Conservation (phyloP, 2,329 filamentous ascomycete species). For the Aspergillus hiratsukae region DNA sequence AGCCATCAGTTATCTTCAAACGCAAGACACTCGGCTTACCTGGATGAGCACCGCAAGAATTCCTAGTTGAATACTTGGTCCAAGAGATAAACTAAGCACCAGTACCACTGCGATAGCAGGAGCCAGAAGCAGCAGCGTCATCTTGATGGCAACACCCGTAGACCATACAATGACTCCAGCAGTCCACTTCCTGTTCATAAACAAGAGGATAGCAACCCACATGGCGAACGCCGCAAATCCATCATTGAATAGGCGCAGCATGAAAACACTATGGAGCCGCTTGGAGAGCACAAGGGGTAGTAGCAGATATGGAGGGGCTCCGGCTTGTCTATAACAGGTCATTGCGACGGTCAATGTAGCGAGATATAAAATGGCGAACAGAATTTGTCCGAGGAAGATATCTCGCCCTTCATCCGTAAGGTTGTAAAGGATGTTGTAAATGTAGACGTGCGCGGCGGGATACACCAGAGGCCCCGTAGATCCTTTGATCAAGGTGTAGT, state of each 20-base stretch:
- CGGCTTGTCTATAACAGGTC: slow-evolving; percentile 61
- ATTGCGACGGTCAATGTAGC: slow-evolving; percentile 71
- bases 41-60: slow-evolving; percentile 74
- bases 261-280: slow-evolving; percentile 85
- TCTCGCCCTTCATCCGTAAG: slow-evolving; percentile 72
- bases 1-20: not conserved
- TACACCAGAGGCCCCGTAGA: slow-evolving; percentile 93
- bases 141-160: slow-evolving; percentile 84
- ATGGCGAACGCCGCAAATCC: slow-evolving; percentile 81
- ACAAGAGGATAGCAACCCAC: slow-evolving; percentile 73
- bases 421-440: slow-evolving; percentile 74
- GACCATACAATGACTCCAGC: slow-evolving; percentile 69
- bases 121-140: slow-evolving; percentile 78
- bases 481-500: slow-evolving; percentile 81
- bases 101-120: slow-evolving; percentile 76
- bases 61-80: slow-evolving; percentile 62
- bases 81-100: slow-evolving; percentile 66
- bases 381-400: slow-evolving; percentile 72
- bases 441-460: slow-evolving; percentile 88
- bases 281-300: slow-evolving; percentile 85
- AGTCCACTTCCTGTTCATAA: slow-evolving; percentile 71
- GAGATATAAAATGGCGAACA: slow-evolving; percentile 80
- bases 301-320: slow-evolving; percentile 74
- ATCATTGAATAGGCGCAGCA: slow-evolving; percentile 94
- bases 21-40: slow-evolving; percentile 41